phyloP scores from a whole-genome alignment of 2,329 filamentous ascomycete species.

The Talaromyces funiculosus region DNA sequence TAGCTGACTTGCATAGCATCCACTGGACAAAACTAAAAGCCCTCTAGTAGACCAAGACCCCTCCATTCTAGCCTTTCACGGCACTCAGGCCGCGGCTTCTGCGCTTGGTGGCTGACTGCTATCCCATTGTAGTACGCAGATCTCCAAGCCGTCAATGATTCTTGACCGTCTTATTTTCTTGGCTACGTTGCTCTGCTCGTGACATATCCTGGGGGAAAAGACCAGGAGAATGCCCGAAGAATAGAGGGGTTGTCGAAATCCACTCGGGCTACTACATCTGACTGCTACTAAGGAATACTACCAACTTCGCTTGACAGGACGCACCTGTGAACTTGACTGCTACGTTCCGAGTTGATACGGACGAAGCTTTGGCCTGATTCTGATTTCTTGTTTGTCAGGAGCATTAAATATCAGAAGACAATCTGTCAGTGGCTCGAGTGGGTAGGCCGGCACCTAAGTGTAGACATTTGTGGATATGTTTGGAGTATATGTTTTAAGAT shows the following conservation, averaged over 20 bases:
- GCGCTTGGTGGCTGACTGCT: background rate
- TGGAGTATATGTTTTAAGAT: background rate
- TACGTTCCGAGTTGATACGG: background rate
- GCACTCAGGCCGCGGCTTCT: background rate
- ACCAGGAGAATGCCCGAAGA: background rate
- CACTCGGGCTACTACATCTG: background rate
- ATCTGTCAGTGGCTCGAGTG: background rate
- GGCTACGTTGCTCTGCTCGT: background rate
- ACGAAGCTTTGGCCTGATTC: background rate
- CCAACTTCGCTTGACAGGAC: background rate
- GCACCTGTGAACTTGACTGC: background rate
- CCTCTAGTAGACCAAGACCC: background rate
- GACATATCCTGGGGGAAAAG: background rate
- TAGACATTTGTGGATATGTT: background rate
- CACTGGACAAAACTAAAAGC: no score
- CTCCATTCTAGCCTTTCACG: background rate
- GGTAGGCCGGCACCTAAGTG: no score
- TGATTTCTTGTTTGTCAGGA: background rate
- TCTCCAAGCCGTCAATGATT: conserved; percentile 1
- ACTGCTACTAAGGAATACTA: background rate
- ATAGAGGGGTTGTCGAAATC: background rate
- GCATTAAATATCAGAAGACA: background rate
- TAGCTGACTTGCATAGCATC: background rate
- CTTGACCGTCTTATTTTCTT: background rate
- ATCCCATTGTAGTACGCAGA: conserved; percentile 3